Evolutionary conservation across 2,329 filamentous ascomycete species (phyloP).

Genomic region (Pseudocercospora fijiensis): DNA sequence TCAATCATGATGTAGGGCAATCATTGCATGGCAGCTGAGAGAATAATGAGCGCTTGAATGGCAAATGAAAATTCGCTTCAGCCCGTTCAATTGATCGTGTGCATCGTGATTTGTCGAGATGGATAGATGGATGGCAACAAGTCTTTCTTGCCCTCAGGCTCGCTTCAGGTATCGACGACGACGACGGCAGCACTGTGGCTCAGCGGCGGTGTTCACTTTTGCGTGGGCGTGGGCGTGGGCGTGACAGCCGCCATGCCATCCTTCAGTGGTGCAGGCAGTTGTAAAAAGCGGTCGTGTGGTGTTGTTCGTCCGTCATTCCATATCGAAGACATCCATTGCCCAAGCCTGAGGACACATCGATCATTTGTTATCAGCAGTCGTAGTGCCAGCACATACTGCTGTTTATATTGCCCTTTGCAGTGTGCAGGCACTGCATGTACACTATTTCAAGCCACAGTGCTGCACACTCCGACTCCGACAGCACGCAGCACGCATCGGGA

Average conservation of each 20-base stretch:
- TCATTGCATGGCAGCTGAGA: not conserved
- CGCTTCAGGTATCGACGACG: not conserved
- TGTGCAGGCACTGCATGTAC: not conserved
- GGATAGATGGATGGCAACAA: not conserved
- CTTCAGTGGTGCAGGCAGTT: not conserved
- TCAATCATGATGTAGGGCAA: not conserved
- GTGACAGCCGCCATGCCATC: not conserved
- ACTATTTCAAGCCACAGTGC: not conserved
- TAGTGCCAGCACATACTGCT: not conserved
- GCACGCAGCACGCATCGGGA: not conserved
- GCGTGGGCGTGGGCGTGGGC: no score
- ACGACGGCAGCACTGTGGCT: conserved; percentile 2
- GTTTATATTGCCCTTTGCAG: not conserved
- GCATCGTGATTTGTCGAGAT: not conserved
- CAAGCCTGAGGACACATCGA: not conserved
- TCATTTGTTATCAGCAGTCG: not conserved
- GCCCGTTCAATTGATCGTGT: not conserved
- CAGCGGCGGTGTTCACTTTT: not conserved
- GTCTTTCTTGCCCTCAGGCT: not conserved
- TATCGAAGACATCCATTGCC: not conserved
- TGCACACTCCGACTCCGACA: no score
- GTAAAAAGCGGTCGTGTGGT: no score
- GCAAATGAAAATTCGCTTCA: not conserved
- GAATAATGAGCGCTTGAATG: not conserved
- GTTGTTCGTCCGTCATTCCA: not conserved